Evolutionary conservation across 2,329 filamentous ascomycete species (phyloP).

Genomic region (Claviceps paspali): DNA sequence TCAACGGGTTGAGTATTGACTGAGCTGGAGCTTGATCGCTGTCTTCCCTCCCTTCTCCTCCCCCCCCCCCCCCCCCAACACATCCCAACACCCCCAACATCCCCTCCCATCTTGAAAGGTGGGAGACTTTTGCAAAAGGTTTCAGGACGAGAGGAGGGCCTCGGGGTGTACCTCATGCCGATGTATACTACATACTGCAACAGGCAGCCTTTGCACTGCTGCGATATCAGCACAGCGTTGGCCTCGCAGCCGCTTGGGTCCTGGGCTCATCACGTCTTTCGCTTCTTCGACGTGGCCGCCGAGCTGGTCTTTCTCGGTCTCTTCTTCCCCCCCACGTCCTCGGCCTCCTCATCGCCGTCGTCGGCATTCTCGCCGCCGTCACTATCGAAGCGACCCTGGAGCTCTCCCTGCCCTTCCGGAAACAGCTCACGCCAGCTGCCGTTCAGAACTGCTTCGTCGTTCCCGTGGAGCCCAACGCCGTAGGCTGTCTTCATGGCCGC

Average conservation of each 20-base stretch:
- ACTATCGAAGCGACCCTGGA: conserved; percentile 22
- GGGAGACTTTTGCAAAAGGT: no score
- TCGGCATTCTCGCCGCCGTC: conserved; percentile 20
- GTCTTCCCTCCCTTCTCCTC: no score
- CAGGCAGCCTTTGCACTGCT: no score
- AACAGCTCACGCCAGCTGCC: conserved; percentile 40
- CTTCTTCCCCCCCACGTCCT: conserved; percentile 9
- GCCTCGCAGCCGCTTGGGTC: no score
- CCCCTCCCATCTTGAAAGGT: no score
- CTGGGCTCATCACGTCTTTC: conserved; percentile 12
- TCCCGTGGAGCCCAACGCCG: conserved; percentile 45
- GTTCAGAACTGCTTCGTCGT: conserved; percentile 44
- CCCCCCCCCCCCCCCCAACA: no score
- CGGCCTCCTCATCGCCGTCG: conserved; percentile 11
- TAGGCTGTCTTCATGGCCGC: conserved; percentile 58
- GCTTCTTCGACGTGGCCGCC: conserved; percentile 11
- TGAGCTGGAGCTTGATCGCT: background rate
- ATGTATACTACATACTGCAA: no score
- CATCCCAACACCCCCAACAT: no score
- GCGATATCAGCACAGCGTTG: no score
- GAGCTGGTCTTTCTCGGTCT: conserved; percentile 8
- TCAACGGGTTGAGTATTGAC: conserved; percentile 9
- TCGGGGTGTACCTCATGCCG: no score
- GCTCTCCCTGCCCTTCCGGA: conserved; percentile 21
- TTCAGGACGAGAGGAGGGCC: no score